A percentile compares a stretch with the other conserved stretches of the same genome.
Evolutionary conservation across 2,329 filamentous ascomycete species (phyloP).

Genomic region (Sarocladium oryzae): DNA sequence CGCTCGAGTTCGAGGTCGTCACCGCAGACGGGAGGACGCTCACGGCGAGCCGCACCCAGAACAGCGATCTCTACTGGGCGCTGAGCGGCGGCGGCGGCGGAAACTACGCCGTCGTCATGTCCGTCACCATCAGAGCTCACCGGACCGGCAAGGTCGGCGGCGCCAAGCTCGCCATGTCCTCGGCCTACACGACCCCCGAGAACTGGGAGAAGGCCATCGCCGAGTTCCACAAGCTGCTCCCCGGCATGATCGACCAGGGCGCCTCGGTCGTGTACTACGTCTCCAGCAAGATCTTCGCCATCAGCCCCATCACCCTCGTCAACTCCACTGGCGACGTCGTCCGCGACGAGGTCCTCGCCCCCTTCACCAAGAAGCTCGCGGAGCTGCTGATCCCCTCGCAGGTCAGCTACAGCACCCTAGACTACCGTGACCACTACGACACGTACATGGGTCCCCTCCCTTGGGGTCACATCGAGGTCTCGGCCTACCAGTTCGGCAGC

Average conservation of each 20-base stretch:
- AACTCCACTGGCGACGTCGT: slow-evolving; percentile 13
- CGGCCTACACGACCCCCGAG: slow-evolving; percentile 22
- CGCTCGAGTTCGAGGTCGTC: slow-evolving; percentile 50
- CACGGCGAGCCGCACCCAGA: slow-evolving; percentile 35
- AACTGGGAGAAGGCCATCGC: slow-evolving; percentile 42
- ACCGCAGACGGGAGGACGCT: slow-evolving; percentile 42
- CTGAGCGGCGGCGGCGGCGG: slow-evolving; percentile 51
- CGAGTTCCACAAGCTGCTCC: slow-evolving; percentile 34
- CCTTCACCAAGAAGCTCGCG: slow-evolving; percentile 22
- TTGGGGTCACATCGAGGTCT: slow-evolving; percentile 25
- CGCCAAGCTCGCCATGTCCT: slow-evolving; percentile 35
- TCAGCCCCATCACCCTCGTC: slow-evolving; percentile 10
- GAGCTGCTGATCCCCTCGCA: slow-evolving; percentile 18
- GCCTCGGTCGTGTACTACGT: slow-evolving; percentile 43
- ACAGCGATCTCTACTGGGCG: slow-evolving; percentile 59
- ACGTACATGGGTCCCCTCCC: slow-evolving; percentile 29
- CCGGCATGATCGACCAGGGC: slow-evolving; percentile 42
- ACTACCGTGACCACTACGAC: slow-evolving; percentile 26
- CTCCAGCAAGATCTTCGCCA: slow-evolving; percentile 36
- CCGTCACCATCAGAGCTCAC: slow-evolving; percentile 47
- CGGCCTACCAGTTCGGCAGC: slow-evolving; percentile 27
- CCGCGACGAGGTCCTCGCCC: slow-evolving; percentile 21
- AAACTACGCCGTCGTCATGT: slow-evolving; percentile 50
- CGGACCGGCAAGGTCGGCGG: slow-evolving; percentile 31
- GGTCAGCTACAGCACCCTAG: slow-evolving; percentile 20